Conservation (phyloP, 768 basidiomycete genomes). For the Udeniomyces megalosporus region DNA sequence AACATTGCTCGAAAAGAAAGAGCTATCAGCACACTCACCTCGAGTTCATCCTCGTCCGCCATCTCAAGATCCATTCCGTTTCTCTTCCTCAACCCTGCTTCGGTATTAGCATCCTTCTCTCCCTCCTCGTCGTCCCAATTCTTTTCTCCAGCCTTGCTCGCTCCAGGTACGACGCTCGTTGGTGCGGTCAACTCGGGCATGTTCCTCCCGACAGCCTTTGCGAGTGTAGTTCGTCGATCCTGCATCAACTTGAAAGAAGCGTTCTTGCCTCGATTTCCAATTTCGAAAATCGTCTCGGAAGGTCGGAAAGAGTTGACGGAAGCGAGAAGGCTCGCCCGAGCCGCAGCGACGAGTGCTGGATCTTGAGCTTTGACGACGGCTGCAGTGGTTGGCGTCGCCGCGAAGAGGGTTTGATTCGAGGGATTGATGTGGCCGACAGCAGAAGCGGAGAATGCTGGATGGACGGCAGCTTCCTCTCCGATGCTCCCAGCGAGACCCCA, state of each 20-base stretch:
- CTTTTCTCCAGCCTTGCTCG: slow-evolving; percentile 9
- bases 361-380: neutral
- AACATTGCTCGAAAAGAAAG: neutral
- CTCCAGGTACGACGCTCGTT: slow-evolving; percentile 2
- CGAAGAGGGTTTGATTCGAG: neutral
- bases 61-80: slow-evolving; percentile 38
- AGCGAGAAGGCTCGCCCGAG: slow-evolving; percentile 49
- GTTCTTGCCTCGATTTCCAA: slow-evolving; percentile 52
- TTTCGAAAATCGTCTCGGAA: slow-evolving; percentile 77
- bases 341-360: slow-evolving; percentile 36
- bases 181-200: neutral
- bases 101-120: slow-evolving; percentile 1
- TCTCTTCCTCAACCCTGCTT: slow-evolving; percentile 21
- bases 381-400: neutral
- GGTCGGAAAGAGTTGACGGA: slow-evolving; percentile 72
- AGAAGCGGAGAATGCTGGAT: slow-evolving; percentile 39
- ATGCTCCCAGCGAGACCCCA: slow-evolving; percentile 50
- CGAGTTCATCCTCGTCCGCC: slow-evolving; percentile 64
- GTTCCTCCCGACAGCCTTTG: slow-evolving; percentile 37
- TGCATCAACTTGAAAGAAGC: slow-evolving; percentile 66
- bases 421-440: neutral
- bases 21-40: slow-evolving; percentile 34
- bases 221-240: slow-evolving; percentile 60
- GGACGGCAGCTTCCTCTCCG: slow-evolving; percentile 40
- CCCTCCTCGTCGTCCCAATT: slow-evolving; percentile 12